A percentile compares a stretch with the other conserved stretches of the same genome.
Evolutionary conservation across 768 basidiomycete species (phyloP).

Genomic region (Boletus vermiculosoides): DNA sequence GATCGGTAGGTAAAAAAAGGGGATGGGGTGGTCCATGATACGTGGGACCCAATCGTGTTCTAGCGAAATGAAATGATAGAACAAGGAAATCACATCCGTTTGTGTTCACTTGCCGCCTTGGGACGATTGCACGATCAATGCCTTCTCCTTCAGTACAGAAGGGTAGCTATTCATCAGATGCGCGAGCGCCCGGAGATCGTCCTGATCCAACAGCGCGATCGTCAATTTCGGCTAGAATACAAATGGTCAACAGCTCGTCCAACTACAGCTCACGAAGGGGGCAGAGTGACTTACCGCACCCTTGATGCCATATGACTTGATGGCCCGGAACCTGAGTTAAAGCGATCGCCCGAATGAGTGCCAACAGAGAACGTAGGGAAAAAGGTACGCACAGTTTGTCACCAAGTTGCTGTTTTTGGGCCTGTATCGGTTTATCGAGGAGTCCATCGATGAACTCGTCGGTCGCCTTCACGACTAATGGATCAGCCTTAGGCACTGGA

Average conservation of each 20-base stretch:
- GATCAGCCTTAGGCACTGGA: slow-evolving; percentile 68
- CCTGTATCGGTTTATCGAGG: slow-evolving; percentile 49
- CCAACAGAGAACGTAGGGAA: slow-evolving; percentile 10
- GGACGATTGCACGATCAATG: slow-evolving; percentile 31
- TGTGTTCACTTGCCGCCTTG: slow-evolving; percentile 27
- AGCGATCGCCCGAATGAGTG: slow-evolving; percentile 20
- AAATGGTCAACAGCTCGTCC: slow-evolving; percentile 1
- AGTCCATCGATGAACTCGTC: slow-evolving; percentile 70
- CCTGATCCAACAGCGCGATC: slow-evolving; percentile 77
- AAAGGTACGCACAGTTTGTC: slow-evolving; percentile 62
- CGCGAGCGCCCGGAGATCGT: slow-evolving; percentile 79
- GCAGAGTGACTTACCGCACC: slow-evolving; percentile 53
- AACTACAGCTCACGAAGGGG: not conserved
- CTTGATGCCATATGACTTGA: slow-evolving; percentile 82
- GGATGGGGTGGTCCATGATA: not conserved
- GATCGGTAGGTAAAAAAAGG: not conserved
- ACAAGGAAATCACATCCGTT: not conserved
- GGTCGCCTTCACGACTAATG: slow-evolving; percentile 63
- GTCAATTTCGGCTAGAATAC: slow-evolving; percentile 72
- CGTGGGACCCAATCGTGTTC: not conserved
- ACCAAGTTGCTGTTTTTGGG: slow-evolving; percentile 78
- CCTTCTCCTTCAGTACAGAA: slow-evolving; percentile 78
- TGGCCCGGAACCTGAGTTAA: slow-evolving; percentile 46
- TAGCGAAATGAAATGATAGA: not conserved
- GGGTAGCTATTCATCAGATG: slow-evolving; percentile 89